Percentiles rank a stretch among this genome's conserved stretches.
These are phyloP conservation scores for Boletus mariae DNA, from an alignment of 1,284 basidiomycete species.

Conservation along the genomic window DNA sequence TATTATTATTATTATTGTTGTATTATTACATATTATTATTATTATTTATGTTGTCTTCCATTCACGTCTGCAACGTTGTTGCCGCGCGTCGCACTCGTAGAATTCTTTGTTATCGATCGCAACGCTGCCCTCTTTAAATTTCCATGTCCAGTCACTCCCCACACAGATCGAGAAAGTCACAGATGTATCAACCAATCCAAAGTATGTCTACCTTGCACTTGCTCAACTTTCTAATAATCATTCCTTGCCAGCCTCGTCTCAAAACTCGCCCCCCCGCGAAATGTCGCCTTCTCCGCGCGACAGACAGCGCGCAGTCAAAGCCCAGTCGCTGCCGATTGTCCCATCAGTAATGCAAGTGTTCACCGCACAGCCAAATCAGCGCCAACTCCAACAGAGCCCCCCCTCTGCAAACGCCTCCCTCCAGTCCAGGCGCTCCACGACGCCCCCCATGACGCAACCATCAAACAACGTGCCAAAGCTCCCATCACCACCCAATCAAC, in stretches of 20 bases:
- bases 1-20: not conserved
- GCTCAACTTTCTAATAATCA: no score
- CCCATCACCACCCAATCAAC: constrained; percentile 38
- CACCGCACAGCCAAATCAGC: constrained; percentile 32
- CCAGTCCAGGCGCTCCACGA: constrained; percentile 41
- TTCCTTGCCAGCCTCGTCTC: constrained; percentile 10
- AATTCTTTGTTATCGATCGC: constrained; percentile 30
- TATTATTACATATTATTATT: not conserved
- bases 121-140: constrained; percentile 13
- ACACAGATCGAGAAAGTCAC: constrained; percentile 48
- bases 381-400: constrained; percentile 48
- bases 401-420: constrained; percentile 48
- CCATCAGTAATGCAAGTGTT: constrained; percentile 52
- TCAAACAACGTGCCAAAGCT: constrained; percentile 37
- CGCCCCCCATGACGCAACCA: constrained; percentile 35
- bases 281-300: constrained; percentile 67
- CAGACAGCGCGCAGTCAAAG: constrained; percentile 53
- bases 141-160: constrained; percentile 61
- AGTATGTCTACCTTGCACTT: constrained; percentile 28
- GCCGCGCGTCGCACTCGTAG: constrained; percentile 29
- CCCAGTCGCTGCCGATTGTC: constrained; percentile 59
- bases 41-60: constrained; percentile 19
- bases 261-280: constrained; percentile 53
- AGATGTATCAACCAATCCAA: constrained; percentile 35
- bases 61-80: constrained; percentile 28